Evolutionary conservation across 2,329 filamentous ascomycete species (phyloP).

Genomic region (Pseudocercospora fijiensis): DNA sequence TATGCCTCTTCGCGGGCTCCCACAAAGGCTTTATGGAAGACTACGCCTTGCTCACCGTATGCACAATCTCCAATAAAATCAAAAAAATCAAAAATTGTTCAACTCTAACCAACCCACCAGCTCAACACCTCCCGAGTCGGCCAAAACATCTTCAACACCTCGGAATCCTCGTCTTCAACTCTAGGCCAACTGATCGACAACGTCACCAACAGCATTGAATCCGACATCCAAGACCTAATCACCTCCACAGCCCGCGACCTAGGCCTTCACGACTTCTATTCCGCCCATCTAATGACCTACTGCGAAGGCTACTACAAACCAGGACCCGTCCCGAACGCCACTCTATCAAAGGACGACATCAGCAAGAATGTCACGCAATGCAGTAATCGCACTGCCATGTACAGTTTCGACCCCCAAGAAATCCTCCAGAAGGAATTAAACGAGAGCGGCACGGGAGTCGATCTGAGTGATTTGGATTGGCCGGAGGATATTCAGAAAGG

Average conservation of each 20-base stretch:
- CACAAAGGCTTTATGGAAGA: constrained; percentile 56
- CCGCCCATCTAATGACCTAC: constrained; percentile 59
- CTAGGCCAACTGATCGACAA: constrained; percentile 32
- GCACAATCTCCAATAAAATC: constrained; percentile 4
- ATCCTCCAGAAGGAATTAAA: constrained; percentile 53
- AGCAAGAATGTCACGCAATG: constrained; percentile 56
- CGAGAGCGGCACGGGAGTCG: constrained; percentile 44
- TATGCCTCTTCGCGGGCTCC: constrained; percentile 61
- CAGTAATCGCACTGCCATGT: constrained; percentile 54
- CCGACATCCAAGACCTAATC: constrained; percentile 40
- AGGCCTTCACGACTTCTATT: constrained; percentile 62
- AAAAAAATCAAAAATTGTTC: background rate
- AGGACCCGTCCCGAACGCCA: constrained; percentile 44
- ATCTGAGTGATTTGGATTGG: constrained; percentile 56
- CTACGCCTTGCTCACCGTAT: constrained; percentile 57
- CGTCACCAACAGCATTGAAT: constrained; percentile 38
- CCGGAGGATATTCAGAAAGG: constrained; percentile 56
- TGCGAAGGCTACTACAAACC: constrained; percentile 55
- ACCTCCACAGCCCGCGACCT: constrained; percentile 47
- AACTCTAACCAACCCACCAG: constrained; percentile 31
- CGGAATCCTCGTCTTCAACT: constrained; percentile 6
- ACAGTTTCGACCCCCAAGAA: constrained; percentile 56
- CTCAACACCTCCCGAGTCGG: constrained; percentile 59
- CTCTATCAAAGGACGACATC: constrained; percentile 42
- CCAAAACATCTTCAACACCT: constrained; percentile 35